Percentiles rank a stretch among this genome's conserved stretches.
Evolutionary conservation across 208 protist species (phyloP).

Genomic region (Crithidia fasciculata): DNA sequence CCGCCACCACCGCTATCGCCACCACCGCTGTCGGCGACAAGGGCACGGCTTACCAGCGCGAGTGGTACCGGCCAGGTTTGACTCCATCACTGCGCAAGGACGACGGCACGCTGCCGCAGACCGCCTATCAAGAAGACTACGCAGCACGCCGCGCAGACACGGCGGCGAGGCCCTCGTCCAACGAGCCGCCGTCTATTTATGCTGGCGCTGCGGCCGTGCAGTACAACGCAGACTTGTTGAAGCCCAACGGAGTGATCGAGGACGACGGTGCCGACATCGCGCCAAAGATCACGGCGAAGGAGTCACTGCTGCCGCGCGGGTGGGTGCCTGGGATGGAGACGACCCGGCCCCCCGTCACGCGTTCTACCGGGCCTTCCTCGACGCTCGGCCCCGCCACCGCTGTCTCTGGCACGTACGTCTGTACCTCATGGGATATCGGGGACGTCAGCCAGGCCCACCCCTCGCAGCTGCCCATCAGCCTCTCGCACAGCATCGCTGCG

Average conservation of each 20-base stretch:
- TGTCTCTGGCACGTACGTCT: conserved; percentile 44
- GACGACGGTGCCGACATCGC: conserved; percentile 59
- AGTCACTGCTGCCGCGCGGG: conserved; percentile 49
- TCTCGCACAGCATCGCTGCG: conserved; percentile 50
- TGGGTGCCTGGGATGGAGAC: not conserved
- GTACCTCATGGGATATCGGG: conserved; percentile 79
- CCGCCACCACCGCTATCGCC: too few species aligned
- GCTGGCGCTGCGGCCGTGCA: conserved; percentile 45
- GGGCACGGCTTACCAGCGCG: conserved; percentile 26
- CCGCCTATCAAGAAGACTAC: conserved; percentile 75
- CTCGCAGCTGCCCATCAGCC: conserved; percentile 67
- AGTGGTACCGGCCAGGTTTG: conserved; percentile 36
- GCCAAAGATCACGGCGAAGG: conserved; percentile 74
- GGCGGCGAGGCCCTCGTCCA: not conserved
- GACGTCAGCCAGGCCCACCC: conserved; percentile 73
- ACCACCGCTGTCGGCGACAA: not conserved
- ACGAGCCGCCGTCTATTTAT: conserved; percentile 44
- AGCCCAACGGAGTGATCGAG: conserved; percentile 35
- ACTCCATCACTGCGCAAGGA: conserved; percentile 31
- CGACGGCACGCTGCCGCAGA: conserved; percentile 55
- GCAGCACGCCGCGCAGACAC: not conserved
- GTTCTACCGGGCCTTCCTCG: conserved; percentile 6
- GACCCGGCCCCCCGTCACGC: not conserved
- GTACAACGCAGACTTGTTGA: conserved; percentile 70
- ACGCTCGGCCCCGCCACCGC: not conserved